Evolutionary conservation across 306 rosid genomes (phyloP).

Genomic region (Rubus idaeus): DNA sequence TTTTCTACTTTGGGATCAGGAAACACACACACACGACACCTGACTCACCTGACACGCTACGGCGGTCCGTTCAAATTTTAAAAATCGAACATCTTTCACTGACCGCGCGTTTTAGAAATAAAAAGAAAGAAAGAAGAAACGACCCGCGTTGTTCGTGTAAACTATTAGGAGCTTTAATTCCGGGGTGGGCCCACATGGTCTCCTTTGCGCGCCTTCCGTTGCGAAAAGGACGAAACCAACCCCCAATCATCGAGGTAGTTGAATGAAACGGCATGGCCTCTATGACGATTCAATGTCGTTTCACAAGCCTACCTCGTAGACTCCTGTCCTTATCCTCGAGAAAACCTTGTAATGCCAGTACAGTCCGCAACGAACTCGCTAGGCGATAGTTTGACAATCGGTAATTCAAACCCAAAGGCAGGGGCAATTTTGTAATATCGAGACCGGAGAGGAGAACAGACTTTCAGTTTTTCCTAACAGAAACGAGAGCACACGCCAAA

Average conservation of each 20-base stretch:
- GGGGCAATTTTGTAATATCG: conserved; percentile 33
- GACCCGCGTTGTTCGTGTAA: not conserved
- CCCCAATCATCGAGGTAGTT: not conserved
- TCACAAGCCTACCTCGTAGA: not conserved
- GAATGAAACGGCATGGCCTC: conserved; percentile 25
- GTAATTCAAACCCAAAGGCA: not conserved
- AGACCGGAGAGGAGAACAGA: not conserved
- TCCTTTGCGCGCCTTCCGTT: conserved; percentile 12
- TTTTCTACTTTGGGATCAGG: too few species aligned
- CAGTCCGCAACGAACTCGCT: conserved; percentile 3
- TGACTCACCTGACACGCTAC: not conserved
- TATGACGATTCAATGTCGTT: not conserved
- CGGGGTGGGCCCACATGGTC: not conserved
- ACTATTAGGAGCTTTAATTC: not conserved
- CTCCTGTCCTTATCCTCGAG: not conserved
- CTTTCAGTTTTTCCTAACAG: conserved; percentile 27
- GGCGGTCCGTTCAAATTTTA: conserved; percentile 16
- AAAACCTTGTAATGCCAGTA: not conserved
- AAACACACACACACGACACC: not conserved
- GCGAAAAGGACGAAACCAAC: conserved; percentile 7
- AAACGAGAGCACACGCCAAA: not conserved
- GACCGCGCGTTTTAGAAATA: conserved; percentile 4
- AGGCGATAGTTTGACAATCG: not conserved
- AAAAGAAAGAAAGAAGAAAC: not conserved
- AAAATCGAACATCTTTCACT: conserved; percentile 4